Base-by-base conservation (phyloP, 2,329 filamentous ascomycete genomes). In the Talaromyces sp. region DNA sequence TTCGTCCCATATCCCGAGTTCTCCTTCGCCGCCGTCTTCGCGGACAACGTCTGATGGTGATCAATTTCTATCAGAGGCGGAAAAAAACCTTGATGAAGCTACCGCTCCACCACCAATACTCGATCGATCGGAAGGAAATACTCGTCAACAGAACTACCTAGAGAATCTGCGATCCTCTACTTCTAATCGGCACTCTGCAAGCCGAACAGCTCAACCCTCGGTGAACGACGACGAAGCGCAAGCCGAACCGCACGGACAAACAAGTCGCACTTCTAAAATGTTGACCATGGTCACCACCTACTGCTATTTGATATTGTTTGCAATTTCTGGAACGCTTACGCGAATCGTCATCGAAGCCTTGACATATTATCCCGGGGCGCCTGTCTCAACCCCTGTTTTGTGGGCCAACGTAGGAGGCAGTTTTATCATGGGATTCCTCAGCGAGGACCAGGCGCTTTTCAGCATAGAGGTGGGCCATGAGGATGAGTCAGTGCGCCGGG, bases 361-460 rank as follows among this genome's bases (percentile, higher is more conserved):
- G 57, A 95, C 91, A 0, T 86, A 83, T 61, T 97, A 96, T 72
- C 87, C 89, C 1, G 89, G 88, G 28, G 86, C 90, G 0, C 92
- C 92, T 0, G 79, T 95, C 23, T 79, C 85, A 6, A 92, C 91
- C 61, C 84, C 86, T 58, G 87, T 89, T 2, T 76, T 96, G 23
- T 98, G 94, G 93, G 88, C 92, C 64, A 97, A 98, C 69, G 88
- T 96, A 55, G 86, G 82, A 1, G 94, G 93, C 1, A 89, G 90
- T 61, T 71, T 95, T 0, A 67, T 96, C 61, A 89, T 98, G 85
- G 93, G 94, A 2, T 95, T 96, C 70, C 81, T 97, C 2, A 79
- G 85, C 10, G 91, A 96, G 76, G 91, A 96, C 70, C 82, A 86
- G 64, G 87, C 83, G 68, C 78, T 96, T 8, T 95, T 96, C 73